Evolutionary conservation across 208 protist species (phyloP), one percentile per base, ranked within the genome.

Genomic region (Strigomonas galati): DNA sequence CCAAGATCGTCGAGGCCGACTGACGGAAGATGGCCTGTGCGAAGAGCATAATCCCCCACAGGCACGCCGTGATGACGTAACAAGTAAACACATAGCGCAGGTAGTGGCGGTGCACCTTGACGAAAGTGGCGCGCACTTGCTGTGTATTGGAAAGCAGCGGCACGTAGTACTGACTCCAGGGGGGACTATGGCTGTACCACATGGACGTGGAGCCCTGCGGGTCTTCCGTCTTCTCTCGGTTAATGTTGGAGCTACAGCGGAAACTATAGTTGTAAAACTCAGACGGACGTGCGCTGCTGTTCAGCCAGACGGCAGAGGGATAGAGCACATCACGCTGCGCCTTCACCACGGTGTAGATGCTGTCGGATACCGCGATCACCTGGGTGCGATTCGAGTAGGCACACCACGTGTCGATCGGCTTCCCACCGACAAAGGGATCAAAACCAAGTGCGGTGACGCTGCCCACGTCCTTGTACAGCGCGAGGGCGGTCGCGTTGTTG

Each of bases 31-130:
- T 58, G 62, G 81, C 82, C 72, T 91, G 86, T 1, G 70, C 60
- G 0, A 87, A 23, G 23, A 95, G 52, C 78, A 92, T 78, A 0
- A 88, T 26, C n/a, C 28, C 12, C 80, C 86, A 95, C 32, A 92
- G 27, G 19, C 74, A 59, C 24, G 53, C 76, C 2, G 76, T 51
- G 26, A 83, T 67, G 31, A 87, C 72, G 66, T 91, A 85, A 57
- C 82, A 89, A 4, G 57, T 32, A 53, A 62, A 84, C 28, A 79
- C 73, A 63, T 89, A 91, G 55, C 62, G 35, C 23, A 88, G 35
- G 30, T 81, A 95, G 75, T 92, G 86, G 44, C 82, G 37, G 69
- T 91, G 77, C n/a, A 58, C 51, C 17, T 67, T 21, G 59, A 78
- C 57, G 30, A 83, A 87, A 1, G 43, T 66, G 31, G 49, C 37